A percentile compares a stretch with the other conserved stretches of the same genome.
Conservation (phyloP, 2,329 filamentous ascomycete genomes). For the Fusarium pseudonygamai region DNA sequence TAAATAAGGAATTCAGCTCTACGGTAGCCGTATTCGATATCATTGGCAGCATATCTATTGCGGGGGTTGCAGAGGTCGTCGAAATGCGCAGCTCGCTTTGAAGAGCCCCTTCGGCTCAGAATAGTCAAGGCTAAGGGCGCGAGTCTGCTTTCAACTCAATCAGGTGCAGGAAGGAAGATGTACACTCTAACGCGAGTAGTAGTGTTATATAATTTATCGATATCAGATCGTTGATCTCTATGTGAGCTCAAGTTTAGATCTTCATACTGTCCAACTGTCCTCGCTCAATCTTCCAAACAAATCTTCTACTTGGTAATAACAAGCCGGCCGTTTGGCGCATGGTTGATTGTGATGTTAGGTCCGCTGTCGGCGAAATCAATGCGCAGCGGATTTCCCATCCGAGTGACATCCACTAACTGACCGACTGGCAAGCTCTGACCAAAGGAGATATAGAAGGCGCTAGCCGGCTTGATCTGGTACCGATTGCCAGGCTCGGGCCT, state of each 20-base stretch:
- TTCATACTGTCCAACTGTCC: not conserved
- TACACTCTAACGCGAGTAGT: no score
- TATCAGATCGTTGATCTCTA: not conserved
- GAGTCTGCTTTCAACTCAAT: no score
- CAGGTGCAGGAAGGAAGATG: no score
- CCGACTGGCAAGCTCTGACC: not conserved
- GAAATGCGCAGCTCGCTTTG: not conserved
- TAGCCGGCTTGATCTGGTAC: not conserved
- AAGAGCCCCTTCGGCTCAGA: accelerated
- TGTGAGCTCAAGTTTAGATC: not conserved
- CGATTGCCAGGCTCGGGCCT: not conserved
- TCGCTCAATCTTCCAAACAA: not conserved
- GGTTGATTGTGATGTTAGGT: not conserved
- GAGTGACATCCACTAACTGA: not conserved
- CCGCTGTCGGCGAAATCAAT: not conserved
- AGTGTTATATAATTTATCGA: not conserved
- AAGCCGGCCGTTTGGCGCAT: accelerated
- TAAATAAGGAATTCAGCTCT: constrained; percentile 21
- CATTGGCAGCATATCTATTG: not conserved
- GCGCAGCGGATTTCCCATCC: not conserved
- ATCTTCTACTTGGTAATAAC: not conserved
- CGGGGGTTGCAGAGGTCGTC: not conserved
- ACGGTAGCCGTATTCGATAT: not conserved
- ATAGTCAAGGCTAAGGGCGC: accelerated
- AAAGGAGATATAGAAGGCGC: not conserved